These are phyloP conservation scores for Agrostemma githago DNA, from an alignment of 148 eudicot genomes.

Conservation along the genomic window DNA sequence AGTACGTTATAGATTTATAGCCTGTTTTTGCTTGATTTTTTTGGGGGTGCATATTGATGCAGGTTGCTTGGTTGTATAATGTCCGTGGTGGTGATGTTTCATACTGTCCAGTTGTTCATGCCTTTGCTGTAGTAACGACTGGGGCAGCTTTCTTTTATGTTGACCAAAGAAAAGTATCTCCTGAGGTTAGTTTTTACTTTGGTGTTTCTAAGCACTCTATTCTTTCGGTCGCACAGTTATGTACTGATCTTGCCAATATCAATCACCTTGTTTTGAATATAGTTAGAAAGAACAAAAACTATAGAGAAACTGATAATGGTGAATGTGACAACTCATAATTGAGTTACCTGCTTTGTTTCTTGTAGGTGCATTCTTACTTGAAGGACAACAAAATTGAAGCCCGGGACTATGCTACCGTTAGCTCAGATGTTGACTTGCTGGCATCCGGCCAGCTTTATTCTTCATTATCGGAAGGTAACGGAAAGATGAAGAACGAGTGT, in stretches of 20 bases:
- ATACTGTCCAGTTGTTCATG: constrained; percentile 87
- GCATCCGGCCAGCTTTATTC: constrained; percentile 61
- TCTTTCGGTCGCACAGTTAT: not conserved
- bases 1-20: not conserved
- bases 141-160: constrained; percentile 75
- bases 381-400: constrained; percentile 69
- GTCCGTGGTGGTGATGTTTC: constrained; percentile 89
- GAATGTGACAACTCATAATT: not conserved
- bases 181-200: constrained; percentile 58
- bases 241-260: not conserved
- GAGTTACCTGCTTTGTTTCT: not conserved
- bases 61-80: constrained; percentile 97
- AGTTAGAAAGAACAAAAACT: not conserved
- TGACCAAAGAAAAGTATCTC: constrained; percentile 69
- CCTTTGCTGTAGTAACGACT: constrained; percentile 76
- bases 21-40: constrained; percentile 14
- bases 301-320: not conserved
- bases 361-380: constrained; percentile 58
- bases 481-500: constrained; percentile 30
- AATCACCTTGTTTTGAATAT: not conserved
- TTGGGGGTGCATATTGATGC: constrained; percentile 19
- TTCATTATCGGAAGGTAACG: constrained; percentile 31
- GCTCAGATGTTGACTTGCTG: constrained; percentile 66
- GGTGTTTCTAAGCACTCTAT: not conserved
- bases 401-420: constrained; percentile 65